A percentile compares a stretch with the other conserved stretches of the same genome.
These are phyloP conservation scores for Westerdykella ornata DNA, from an alignment of 2,329 filamentous ascomycete species.

Conservation along the genomic window DNA sequence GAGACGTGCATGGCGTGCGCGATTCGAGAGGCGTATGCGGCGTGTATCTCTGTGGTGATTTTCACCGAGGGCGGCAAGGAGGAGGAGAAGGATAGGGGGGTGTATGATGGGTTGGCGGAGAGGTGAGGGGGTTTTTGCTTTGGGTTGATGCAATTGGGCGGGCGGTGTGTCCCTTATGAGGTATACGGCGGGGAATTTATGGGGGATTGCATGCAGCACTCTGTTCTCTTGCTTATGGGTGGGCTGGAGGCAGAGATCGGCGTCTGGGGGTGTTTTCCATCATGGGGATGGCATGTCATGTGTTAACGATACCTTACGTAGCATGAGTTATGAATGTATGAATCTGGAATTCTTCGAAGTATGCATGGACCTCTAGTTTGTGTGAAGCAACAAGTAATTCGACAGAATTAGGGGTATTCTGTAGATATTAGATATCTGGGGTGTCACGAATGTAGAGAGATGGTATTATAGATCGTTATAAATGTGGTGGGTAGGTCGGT, in stretches of 20 bases:
- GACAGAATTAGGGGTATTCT: too few relatives aligned
- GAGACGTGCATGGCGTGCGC: conserved; percentile 69
- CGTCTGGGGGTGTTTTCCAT: too few relatives aligned
- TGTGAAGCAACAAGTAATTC: too few relatives aligned
- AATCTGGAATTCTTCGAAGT: conserved; percentile 4
- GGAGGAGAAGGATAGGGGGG: conserved; percentile 41
- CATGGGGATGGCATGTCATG: neutral
- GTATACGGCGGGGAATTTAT: too few relatives aligned
- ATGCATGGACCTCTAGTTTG: too few relatives aligned
- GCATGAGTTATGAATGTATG: conserved; percentile 27
- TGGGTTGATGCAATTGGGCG: neutral
- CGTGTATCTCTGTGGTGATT: conserved; percentile 65
- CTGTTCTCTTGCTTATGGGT: too few relatives aligned
- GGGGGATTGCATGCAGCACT: too few relatives aligned
- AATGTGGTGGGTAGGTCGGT: too few relatives aligned
- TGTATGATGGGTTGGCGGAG: conserved; percentile 5
- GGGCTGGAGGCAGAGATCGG: too few relatives aligned
- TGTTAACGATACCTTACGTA: conserved; percentile 12
- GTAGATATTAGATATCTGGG: too few relatives aligned
- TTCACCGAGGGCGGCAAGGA: conserved; percentile 45
- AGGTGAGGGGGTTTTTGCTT: neutral
- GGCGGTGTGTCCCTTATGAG: neutral
- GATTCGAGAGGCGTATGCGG: conserved; percentile 68
- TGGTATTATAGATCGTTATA: too few relatives aligned
- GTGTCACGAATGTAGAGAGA: too few relatives aligned